A percentile compares a stretch with the other conserved stretches of the same genome.
Evolutionary conservation across 257 asterid genomes (phyloP).

Genomic region (Nicotiana knightiana): DNA sequence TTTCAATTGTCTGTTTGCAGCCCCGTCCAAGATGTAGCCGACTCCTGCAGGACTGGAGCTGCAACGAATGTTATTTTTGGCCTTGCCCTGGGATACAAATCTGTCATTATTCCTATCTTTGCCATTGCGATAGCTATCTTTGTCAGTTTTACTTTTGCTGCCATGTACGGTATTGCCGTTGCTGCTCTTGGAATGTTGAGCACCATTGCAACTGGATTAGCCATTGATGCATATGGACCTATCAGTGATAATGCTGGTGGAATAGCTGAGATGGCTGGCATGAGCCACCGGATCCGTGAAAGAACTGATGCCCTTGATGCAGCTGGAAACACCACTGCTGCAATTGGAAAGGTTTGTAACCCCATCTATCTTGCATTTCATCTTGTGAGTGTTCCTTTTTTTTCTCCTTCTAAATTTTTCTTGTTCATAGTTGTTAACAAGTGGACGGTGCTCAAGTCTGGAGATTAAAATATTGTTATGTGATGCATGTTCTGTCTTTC

Average conservation of each 20-base stretch:
- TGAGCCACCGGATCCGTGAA: conserved; percentile 88
- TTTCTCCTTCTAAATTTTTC: background rate
- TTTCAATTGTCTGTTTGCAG: conserved; percentile 13
- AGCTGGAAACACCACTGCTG: conserved; percentile 95
- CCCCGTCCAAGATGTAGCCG: conserved; percentile 92
- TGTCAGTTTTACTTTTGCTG: conserved; percentile 86
- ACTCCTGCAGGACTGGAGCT: conserved; percentile 96
- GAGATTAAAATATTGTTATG: background rate
- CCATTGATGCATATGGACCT: conserved; percentile 96
- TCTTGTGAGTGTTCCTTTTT: background rate
- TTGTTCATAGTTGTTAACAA: background rate
- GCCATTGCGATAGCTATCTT: conserved; percentile 78
- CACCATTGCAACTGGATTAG: conserved; percentile 90
- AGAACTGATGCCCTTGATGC: conserved; percentile 97
- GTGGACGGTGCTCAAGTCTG: background rate
- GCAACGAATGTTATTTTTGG: conserved; percentile 92
- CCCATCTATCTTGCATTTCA: background rate
- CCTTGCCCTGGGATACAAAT: conserved; percentile 90
- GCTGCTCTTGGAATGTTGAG: conserved; percentile 96
- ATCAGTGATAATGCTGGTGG: conserved; percentile 97
- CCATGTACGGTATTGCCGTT: conserved; percentile 87
- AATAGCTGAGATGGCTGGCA: conserved; percentile 96
- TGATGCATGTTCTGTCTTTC: background rate
- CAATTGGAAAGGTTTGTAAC: conserved; percentile 71
- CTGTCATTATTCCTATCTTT: conserved; percentile 85